A percentile compares a stretch with the other conserved stretches of the same genome.
phyloP scores from a whole-genome alignment of 257 asterid genomes.

The Solanum peruvianum region DNA sequence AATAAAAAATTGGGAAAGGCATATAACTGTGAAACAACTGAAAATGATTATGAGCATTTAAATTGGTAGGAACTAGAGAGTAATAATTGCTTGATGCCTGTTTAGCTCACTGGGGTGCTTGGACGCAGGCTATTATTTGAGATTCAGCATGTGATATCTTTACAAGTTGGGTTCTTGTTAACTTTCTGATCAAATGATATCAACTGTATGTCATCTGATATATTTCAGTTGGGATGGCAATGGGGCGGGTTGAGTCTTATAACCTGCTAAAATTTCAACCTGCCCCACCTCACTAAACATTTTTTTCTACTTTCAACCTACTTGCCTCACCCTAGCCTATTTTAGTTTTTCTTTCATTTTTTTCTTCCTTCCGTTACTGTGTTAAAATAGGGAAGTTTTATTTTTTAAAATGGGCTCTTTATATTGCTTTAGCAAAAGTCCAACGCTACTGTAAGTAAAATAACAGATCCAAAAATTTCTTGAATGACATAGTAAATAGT shows the following conservation, averaged over 20 bases:
- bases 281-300: neutral
- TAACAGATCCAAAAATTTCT: neutral
- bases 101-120: neutral
- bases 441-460: neutral
- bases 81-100: neutral
- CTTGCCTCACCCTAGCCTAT: neutral
- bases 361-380: neutral
- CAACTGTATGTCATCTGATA: neutral
- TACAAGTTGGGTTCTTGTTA: neutral
- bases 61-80: neutral
- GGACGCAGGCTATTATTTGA: neutral
- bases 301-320: neutral
- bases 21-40: neutral
- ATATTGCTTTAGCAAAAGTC: neutral
- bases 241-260: neutral
- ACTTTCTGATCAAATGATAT: neutral
- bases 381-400: neutral
- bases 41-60: neutral
- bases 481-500: neutral
- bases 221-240: neutral
- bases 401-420: neutral
- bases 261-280: neutral
- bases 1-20: neutral
- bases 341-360: neutral
- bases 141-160: neutral